Base-by-base conservation (phyloP, 164 flowering plant species). In the Platanus orientalis region DNA sequence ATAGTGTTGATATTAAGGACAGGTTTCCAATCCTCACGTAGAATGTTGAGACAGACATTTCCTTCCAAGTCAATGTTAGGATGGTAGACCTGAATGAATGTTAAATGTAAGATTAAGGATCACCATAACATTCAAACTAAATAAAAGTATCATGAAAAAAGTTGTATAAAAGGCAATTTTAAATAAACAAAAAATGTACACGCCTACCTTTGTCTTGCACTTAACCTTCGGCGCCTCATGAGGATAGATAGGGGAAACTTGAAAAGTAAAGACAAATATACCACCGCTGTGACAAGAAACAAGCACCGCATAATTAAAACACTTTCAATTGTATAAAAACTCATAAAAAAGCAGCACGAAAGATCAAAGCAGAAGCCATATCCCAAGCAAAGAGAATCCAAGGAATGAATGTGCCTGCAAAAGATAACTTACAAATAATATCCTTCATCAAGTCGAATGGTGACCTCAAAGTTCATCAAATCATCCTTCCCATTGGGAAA, bases 1-100 rank as follows among this genome's bases (percentile, higher is more conserved):
- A 88, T 61, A 3, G 90, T 84, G 73, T 88, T 88, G 40, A 88
- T 79, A 53, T 82, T 88, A 10, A 88, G 81, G 60, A 88, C 94
- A 23, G 94, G 90, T 62, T 88, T 88, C 94, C 94, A 88, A 64
- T 88, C 94, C 69, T 88, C 94, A 61, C 94, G 79, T 28, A 88
- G 68, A 63, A 88, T 84, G 81, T 88, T 88, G 68, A 88, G 87
- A 69, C 94, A 88, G 52, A 88, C 94, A 67, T 80, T 88, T 71
- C 94, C 94, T 71, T 88, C 94, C 81, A 88, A 69, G 72, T 85
- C 90, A 27, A 85, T 88, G 54, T 88, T 88, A 2, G 94, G 94
- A 74, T 85, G 94, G 64, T 88, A 88, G n/a, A 88, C 85, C 94
- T 88, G 79, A 53, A 60, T 60, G 49, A 16, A 5, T 13, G 42